Conservation (phyloP, 2,329 filamentous ascomycete genomes). For the Trichophyton verrucosum region DNA sequence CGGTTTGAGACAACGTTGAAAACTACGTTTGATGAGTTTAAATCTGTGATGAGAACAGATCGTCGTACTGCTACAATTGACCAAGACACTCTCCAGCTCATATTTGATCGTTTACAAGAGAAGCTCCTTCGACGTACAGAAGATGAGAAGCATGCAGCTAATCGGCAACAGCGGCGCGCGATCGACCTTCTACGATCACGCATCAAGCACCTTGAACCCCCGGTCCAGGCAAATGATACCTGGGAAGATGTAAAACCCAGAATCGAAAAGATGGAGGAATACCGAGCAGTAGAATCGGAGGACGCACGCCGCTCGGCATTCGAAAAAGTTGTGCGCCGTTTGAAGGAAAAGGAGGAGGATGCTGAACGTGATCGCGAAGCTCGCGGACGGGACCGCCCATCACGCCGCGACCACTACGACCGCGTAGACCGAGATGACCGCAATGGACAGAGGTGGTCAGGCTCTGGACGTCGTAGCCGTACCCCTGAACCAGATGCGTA, state of each 20-base stretch:
- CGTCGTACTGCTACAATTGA: slow-evolving; percentile 79
- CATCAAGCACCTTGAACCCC: slow-evolving; percentile 83
- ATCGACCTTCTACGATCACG: slow-evolving; percentile 72
- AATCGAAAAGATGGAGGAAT: slow-evolving; percentile 72
- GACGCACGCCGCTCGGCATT: slow-evolving; percentile 73
- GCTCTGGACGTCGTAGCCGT: slow-evolving; percentile 54
- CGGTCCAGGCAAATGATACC: slow-evolving; percentile 62
- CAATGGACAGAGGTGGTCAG: slow-evolving; percentile 26
- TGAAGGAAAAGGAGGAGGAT: slow-evolving; percentile 86
- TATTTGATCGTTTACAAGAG: slow-evolving; percentile 79
- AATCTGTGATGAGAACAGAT: slow-evolving; percentile 69
- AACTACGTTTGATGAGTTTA: slow-evolving; percentile 82
- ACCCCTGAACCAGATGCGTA: slow-evolving; percentile 90
- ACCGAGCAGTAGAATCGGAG: slow-evolving; percentile 67
- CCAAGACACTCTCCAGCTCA: slow-evolving; percentile 61
- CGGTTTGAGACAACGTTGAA: slow-evolving; percentile 79
- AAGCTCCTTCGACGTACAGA: slow-evolving; percentile 72
- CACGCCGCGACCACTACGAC: slow-evolving; percentile 40
- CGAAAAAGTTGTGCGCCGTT: slow-evolving; percentile 77
- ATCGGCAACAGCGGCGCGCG: slow-evolving; percentile 73
- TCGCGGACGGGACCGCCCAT: slow-evolving; percentile 44
- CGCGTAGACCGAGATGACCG: slow-evolving; percentile 20
- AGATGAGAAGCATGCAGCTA: slow-evolving; percentile 68
- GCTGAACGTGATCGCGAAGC: slow-evolving; percentile 48
- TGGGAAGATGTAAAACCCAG: slow-evolving; percentile 79